These are phyloP conservation scores for Alnus rubra DNA, from an alignment of 306 rosid species.

Conservation along the genomic window DNA sequence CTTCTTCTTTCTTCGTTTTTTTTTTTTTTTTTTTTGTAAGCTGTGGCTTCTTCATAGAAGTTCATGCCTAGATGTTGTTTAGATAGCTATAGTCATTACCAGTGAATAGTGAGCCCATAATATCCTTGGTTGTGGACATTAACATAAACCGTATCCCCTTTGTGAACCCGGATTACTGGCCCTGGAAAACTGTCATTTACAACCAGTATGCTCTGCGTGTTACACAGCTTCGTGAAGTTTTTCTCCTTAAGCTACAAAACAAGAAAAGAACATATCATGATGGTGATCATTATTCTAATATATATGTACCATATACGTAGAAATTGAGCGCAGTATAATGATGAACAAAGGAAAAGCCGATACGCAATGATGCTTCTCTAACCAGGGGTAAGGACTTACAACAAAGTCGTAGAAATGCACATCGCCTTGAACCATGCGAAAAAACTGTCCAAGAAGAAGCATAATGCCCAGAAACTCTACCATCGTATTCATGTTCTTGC, in stretches of 20 bases:
- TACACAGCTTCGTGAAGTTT: constrained; percentile 13
- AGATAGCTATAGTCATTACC: neutral
- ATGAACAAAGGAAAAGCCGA: too few relatives aligned
- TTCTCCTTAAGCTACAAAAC: constrained; percentile 7
- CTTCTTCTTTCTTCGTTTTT: too few relatives aligned
- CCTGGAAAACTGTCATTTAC: constrained; percentile 18
- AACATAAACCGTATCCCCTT: constrained; percentile 18
- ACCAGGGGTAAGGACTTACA: neutral
- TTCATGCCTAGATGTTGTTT: too few relatives aligned
- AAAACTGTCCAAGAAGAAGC: neutral
- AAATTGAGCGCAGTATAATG: too few relatives aligned
- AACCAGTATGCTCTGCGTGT: neutral
- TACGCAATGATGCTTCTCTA: too few relatives aligned
- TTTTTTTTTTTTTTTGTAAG: too few relatives aligned
- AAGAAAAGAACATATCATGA: neutral
- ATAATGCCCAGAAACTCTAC: neutral
- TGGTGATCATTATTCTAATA: neutral
- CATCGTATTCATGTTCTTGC: neutral
- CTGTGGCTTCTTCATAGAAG: too few relatives aligned
- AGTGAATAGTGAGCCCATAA: constrained; percentile 11
- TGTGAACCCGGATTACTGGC: neutral
- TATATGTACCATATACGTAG: neutral
- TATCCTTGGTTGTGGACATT: constrained; percentile 10
- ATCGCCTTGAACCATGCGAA: neutral
- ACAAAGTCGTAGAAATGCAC: neutral